These are phyloP conservation scores for Plenodomus tracheiphilus DNA, from an alignment of 2,329 filamentous ascomycete genomes.

Conservation along the genomic window DNA sequence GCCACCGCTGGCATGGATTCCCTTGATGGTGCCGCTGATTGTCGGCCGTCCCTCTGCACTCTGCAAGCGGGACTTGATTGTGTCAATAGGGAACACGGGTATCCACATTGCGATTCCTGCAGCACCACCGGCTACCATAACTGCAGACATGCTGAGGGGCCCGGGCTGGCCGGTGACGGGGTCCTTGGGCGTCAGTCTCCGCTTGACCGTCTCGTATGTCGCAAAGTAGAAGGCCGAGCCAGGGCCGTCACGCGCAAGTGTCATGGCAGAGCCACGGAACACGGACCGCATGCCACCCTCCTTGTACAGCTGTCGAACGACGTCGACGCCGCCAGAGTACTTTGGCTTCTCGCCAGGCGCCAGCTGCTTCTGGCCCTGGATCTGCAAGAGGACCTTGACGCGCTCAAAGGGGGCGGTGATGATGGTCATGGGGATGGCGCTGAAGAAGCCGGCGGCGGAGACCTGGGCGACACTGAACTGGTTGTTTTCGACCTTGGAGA, in stretches of 20 bases:
- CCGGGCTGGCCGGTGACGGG: conserved; percentile 70
- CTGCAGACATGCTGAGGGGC: conserved; percentile 76
- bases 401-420: conserved; percentile 99
- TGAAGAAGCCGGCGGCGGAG: conserved; percentile 89
- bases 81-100: conserved; percentile 96
- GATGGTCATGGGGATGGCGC: conserved; percentile 92
- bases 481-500: conserved; percentile 68
- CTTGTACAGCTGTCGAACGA: conserved; percentile 89
- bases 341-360: conserved; percentile 89
- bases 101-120: conserved; percentile 99
- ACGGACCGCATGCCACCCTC: conserved; percentile 89
- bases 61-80: conserved; percentile 91
- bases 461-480: conserved; percentile 83
- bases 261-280: conserved; percentile 88
- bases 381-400: conserved; percentile 97
- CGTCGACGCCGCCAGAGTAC: conserved; percentile 84
- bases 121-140: conserved; percentile 84
- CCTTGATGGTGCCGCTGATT: conserved; percentile 75
- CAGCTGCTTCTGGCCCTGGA: conserved; percentile 87
- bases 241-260: conserved; percentile 89
- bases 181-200: conserved; percentile 80
- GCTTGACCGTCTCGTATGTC: conserved; percentile 95
- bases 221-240: conserved; percentile 96
- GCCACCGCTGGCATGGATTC: conserved; percentile 82
- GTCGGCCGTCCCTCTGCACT: conserved; percentile 84